Conservation (phyloP, 352 stramenopile genomes). For the Phytopythium kandeliae region DNA sequence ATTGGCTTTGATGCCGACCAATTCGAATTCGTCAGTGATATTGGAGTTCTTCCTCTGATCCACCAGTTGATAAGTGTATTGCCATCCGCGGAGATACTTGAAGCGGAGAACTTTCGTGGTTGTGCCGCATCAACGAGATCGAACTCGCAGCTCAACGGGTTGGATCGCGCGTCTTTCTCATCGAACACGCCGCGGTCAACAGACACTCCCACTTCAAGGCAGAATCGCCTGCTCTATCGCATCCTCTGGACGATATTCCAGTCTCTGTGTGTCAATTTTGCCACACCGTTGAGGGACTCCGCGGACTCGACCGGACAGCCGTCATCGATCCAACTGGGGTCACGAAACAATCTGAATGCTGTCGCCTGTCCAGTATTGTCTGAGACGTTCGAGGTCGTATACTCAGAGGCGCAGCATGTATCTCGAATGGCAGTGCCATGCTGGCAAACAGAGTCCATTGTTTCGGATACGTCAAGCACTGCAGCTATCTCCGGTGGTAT, state of each 20-base stretch:
- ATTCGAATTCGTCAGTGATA: conserved; percentile 49
- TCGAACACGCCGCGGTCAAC: not conserved
- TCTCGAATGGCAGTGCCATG: conserved; percentile 4
- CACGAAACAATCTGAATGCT: not conserved
- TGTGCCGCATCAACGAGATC: not conserved
- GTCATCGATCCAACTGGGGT: not conserved
- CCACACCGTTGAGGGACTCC: not conserved
- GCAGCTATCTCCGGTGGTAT: conserved; percentile 4
- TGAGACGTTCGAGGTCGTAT: conserved; percentile 14
- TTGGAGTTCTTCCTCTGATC: conserved; percentile 32
- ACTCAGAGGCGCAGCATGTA: conserved; percentile 14
- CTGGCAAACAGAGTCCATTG: not conserved
- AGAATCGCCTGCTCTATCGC: conserved; percentile 14
- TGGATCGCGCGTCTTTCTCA: not conserved
- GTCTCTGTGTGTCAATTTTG: conserved; percentile 37
- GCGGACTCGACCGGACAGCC: not conserved
- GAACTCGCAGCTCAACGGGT: not conserved
- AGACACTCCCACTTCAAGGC: not conserved
- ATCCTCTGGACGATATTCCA: conserved; percentile 30
- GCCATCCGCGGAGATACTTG: conserved; percentile 3
- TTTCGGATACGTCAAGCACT: not conserved
- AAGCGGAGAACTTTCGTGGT: not conserved
- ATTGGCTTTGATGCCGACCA: conserved; percentile 30
- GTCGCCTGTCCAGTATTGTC: conserved; percentile 12
- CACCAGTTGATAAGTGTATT: conserved; percentile 23